Conservation (phyloP, 129 eudicot genomes). For the Helichrysum umbraculigerum region DNA sequence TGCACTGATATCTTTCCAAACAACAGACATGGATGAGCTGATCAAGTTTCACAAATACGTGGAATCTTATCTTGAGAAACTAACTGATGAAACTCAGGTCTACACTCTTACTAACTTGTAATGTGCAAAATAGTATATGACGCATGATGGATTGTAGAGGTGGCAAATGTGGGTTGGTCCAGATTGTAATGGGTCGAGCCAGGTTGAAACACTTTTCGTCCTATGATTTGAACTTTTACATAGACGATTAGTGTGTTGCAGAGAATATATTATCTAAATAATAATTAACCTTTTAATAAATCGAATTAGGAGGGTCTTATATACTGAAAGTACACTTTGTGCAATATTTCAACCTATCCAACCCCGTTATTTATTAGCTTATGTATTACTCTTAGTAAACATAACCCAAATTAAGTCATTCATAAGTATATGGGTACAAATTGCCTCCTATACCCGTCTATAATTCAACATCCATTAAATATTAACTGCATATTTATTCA, state of each 20-base stretch:
- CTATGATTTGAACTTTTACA: neutral
- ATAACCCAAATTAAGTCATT: neutral
- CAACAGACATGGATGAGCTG: constrained; percentile 81
- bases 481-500: neutral
- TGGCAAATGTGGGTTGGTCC: neutral
- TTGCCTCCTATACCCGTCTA: neutral
- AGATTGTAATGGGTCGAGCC: neutral
- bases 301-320: neutral
- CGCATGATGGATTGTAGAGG: neutral
- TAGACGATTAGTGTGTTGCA: neutral
- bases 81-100: constrained; percentile 86
- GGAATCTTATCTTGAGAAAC: constrained; percentile 79
- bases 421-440: neutral
- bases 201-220: too few relatives aligned
- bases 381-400: too few relatives aligned
- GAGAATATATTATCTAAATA: too few relatives aligned
- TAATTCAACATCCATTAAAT: neutral
- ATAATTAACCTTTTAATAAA: too few relatives aligned
- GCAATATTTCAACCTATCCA: neutral
- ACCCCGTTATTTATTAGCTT: neutral
- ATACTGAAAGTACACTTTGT: neutral
- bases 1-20: constrained; percentile 52
- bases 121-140: neutral
- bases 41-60: constrained; percentile 60
- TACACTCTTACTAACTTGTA: constrained; percentile 11